Evolutionary conservation across 306 rosid genomes (phyloP).

Genomic region (Trichosanthes cucumerina): DNA sequence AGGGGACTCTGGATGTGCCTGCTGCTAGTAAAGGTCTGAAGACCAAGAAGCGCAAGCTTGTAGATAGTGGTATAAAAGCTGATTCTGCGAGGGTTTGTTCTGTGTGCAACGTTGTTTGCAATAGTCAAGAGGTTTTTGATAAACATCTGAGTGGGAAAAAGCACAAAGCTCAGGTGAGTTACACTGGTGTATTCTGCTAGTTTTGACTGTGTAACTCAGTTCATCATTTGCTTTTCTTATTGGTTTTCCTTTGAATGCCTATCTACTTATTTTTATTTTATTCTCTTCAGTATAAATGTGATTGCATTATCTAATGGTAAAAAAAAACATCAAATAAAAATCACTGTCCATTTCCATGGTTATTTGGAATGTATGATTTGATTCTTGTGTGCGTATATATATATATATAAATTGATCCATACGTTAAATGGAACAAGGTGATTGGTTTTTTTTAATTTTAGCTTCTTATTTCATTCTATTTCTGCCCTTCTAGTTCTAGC

Average conservation of each 20-base stretch:
- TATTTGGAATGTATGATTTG: not conserved
- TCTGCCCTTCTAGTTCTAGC: not conserved
- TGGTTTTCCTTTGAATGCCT: not conserved
- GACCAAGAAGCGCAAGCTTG: conserved; percentile 32
- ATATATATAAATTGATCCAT: not conserved
- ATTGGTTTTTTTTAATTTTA: not conserved
- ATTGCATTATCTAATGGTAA: not conserved
- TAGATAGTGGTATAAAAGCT: conserved; percentile 18
- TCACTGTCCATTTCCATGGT: not conserved
- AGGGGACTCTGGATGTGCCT: conserved; percentile 16
- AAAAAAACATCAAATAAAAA: not conserved
- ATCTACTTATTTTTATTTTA: not conserved
- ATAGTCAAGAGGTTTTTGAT: conserved; percentile 38
- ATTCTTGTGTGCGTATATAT: not conserved
- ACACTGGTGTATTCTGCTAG: not conserved
- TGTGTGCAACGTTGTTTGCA: conserved; percentile 44
- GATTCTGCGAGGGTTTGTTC: conserved; percentile 39
- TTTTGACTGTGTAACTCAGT: not conserved
- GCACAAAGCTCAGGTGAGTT: conserved; percentile 53
- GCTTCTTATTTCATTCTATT: not conserved
- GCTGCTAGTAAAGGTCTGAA: conserved; percentile 21
- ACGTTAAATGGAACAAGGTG: not conserved
- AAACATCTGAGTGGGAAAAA: conserved; percentile 51
- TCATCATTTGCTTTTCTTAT: not conserved
- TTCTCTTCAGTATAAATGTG: not conserved